These are phyloP conservation scores for Drechslerella dactyloides DNA, from an alignment of 2,329 filamentous ascomycete species.

Conservation along the genomic window DNA sequence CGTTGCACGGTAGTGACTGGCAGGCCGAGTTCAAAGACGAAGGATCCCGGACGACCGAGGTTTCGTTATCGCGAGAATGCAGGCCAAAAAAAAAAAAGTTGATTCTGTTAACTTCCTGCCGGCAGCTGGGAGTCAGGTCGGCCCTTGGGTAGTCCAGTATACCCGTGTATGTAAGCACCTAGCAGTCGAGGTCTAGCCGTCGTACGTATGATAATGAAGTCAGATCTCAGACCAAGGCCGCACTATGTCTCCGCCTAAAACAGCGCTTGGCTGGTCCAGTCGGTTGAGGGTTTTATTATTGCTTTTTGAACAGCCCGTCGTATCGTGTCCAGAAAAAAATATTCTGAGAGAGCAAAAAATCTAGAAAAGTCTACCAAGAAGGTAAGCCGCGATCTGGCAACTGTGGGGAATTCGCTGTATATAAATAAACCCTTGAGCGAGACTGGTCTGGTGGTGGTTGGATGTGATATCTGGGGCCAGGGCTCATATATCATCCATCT, in stretches of 20 bases:
- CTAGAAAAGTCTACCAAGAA: background rate
- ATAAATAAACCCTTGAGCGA: slow-evolving; percentile 32
- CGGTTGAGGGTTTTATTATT: slow-evolving; percentile 47
- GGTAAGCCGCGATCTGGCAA: slow-evolving; percentile 5
- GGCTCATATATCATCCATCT: slow-evolving; percentile 22
- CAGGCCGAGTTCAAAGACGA: slow-evolving; percentile 30
- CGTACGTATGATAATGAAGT: slow-evolving; percentile 29
- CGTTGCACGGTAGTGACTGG: slow-evolving; percentile 33
- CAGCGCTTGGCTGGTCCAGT: slow-evolving; percentile 31
- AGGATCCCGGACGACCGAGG: slow-evolving; percentile 16
- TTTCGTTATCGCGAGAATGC: slow-evolving; percentile 42
- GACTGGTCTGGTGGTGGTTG: background rate
- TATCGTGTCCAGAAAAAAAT: slow-evolving; percentile 4
- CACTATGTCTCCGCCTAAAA: slow-evolving; percentile 46
- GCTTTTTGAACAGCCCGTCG: slow-evolving; percentile 38
- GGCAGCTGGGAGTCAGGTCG: slow-evolving; percentile 17
- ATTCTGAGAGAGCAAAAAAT: background rate
- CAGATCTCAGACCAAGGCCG: slow-evolving; percentile 14
- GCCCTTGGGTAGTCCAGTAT: slow-evolving; percentile 2
- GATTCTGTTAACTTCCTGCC: slow-evolving; percentile 12
- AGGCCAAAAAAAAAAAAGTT: slow-evolving; percentile 29
- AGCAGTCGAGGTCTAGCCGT: background rate
- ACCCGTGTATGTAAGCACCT: too few species aligned
- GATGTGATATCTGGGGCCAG: slow-evolving; percentile 13
- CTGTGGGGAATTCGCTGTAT: slow-evolving; percentile 33